These are phyloP conservation scores for Phoma sp. DNA, from an alignment of 2,329 filamentous ascomycete genomes.

Conservation along the genomic window DNA sequence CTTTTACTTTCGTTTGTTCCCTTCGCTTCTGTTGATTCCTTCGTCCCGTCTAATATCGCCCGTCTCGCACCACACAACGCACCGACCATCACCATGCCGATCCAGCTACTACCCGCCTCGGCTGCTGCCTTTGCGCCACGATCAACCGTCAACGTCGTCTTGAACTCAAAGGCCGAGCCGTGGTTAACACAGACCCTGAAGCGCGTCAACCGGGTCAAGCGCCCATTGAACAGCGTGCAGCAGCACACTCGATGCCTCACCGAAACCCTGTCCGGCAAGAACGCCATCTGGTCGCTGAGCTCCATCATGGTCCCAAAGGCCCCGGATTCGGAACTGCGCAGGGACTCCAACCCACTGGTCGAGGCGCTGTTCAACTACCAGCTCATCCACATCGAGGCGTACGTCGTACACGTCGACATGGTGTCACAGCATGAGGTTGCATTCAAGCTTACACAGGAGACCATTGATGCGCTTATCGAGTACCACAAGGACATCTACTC, in stretches of 20 bases:
- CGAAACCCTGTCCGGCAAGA: slow-evolving; percentile 86
- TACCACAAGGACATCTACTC: slow-evolving; percentile 97
- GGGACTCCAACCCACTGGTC: slow-evolving; percentile 80
- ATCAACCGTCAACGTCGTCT: slow-evolving; percentile 91
- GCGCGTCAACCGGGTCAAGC: slow-evolving; percentile 95
- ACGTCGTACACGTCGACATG: slow-evolving; percentile 99
- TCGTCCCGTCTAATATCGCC: slow-evolving; percentile 48
- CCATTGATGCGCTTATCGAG: slow-evolving; percentile 90
- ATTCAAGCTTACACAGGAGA: slow-evolving; percentile 94
- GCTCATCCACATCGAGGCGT: slow-evolving; percentile 92
- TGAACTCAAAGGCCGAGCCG: slow-evolving; percentile 89
- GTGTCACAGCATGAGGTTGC: slow-evolving; percentile 96
- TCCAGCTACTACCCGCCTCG: slow-evolving; percentile 91
- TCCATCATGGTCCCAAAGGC: slow-evolving; percentile 92
- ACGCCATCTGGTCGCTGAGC: slow-evolving; percentile 93
- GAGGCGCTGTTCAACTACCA: slow-evolving; percentile 93
- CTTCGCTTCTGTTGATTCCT: slow-evolving; percentile 41
- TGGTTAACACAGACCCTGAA: slow-evolving; percentile 98
- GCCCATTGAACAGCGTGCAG: slow-evolving; percentile 93
- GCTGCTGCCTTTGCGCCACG: slow-evolving; percentile 95
- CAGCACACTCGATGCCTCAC: slow-evolving; percentile 96
- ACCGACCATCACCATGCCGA: slow-evolving; percentile 71
- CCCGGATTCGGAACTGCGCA: slow-evolving; percentile 82
- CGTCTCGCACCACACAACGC: slow-evolving; percentile 33
- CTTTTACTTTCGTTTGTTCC: slow-evolving; percentile 41